These are phyloP conservation scores for Zanthoxylum bungeanum DNA, from an alignment of 345 rosid genomes.

Conservation along the genomic window DNA sequence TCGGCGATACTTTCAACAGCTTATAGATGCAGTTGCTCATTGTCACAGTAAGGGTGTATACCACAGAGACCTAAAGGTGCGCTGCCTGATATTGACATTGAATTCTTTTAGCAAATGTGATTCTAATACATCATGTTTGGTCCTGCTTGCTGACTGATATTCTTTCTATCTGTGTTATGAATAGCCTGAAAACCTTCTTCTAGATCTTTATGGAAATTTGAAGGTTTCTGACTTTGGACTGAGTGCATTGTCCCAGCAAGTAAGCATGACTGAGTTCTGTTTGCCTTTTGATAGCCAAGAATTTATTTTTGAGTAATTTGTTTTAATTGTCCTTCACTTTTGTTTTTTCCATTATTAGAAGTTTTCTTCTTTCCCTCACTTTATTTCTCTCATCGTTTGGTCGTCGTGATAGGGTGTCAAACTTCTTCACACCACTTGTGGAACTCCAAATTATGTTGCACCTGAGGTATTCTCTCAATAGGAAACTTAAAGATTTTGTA, in stretches of 20 bases:
- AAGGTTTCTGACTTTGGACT: slow-evolving; percentile 84
- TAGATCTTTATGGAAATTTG: slow-evolving; percentile 58
- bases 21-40: slow-evolving; percentile 79
- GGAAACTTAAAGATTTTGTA: slow-evolving; percentile 4
- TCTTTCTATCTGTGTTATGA: slow-evolving; percentile 11
- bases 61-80: slow-evolving; percentile 93
- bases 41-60: slow-evolving; percentile 88
- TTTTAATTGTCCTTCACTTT: neutral
- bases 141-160: slow-evolving; percentile 9
- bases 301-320: neutral
- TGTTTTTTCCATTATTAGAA: neutral
- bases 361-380: slow-evolving; percentile 7
- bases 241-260: slow-evolving; percentile 68
- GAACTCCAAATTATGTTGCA: slow-evolving; percentile 89
- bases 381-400: slow-evolving; percentile 5
- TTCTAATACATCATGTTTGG: slow-evolving; percentile 15
- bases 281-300: neutral
- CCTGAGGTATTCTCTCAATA: slow-evolving; percentile 43
- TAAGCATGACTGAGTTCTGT: slow-evolving; percentile 24
- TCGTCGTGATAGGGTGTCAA: slow-evolving; percentile 43
- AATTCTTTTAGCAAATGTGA: slow-evolving; percentile 6
- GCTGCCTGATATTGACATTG: slow-evolving; percentile 2
- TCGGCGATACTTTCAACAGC: slow-evolving; percentile 89
- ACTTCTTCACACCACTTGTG: slow-evolving; percentile 89
- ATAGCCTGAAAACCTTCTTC: slow-evolving; percentile 78